Percentiles rank a stretch among this genome's conserved stretches.
Evolutionary conservation across 768 basidiomycete genomes (phyloP).

Genomic region (Termitomyces sp.): DNA sequence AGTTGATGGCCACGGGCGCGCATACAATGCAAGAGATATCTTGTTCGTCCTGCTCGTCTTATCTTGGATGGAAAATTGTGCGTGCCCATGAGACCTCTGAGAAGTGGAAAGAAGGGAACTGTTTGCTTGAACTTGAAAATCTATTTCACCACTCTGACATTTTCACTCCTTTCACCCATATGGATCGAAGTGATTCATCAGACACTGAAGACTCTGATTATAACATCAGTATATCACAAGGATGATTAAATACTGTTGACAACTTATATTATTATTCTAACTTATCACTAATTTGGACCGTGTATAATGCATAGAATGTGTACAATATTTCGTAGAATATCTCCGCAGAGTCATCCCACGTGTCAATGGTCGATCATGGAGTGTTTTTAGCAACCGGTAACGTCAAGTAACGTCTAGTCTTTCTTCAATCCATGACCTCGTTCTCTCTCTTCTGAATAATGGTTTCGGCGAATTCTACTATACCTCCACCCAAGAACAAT

Average conservation of each 20-base stretch:
- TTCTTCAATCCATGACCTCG: constrained; percentile 14
- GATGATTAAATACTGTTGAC: neutral
- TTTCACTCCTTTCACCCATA: constrained; percentile 15
- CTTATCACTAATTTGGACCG: constrained; percentile 4
- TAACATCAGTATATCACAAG: constrained; percentile 1
- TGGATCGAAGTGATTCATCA: constrained; percentile 26
- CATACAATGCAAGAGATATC: constrained; percentile 58
- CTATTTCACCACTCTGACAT: constrained; percentile 28
- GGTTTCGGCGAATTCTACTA: constrained; percentile 16
- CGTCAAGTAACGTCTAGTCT: constrained; percentile 6
- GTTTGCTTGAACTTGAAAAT: constrained; percentile 56
- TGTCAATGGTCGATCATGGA: constrained; percentile 9
- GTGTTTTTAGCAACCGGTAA: constrained; percentile 12
- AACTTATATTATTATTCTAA: constrained; percentile 5
- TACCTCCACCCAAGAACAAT: constrained; percentile 14
- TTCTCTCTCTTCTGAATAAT: constrained; percentile 14
- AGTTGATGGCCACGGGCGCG: constrained; percentile 62
- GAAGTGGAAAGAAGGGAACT: constrained; percentile 61
- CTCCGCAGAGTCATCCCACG: constrained; percentile 1
- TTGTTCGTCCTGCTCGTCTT: constrained; percentile 46
- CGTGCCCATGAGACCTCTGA: constrained; percentile 54
- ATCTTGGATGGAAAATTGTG: constrained; percentile 64
- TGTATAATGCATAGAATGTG: neutral
- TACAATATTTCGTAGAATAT: neutral
- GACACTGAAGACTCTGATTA: constrained; percentile 34